Evolutionary conservation across 345 rosid species (phyloP).

Genomic region (Excoecaria cochinchinensis): DNA sequence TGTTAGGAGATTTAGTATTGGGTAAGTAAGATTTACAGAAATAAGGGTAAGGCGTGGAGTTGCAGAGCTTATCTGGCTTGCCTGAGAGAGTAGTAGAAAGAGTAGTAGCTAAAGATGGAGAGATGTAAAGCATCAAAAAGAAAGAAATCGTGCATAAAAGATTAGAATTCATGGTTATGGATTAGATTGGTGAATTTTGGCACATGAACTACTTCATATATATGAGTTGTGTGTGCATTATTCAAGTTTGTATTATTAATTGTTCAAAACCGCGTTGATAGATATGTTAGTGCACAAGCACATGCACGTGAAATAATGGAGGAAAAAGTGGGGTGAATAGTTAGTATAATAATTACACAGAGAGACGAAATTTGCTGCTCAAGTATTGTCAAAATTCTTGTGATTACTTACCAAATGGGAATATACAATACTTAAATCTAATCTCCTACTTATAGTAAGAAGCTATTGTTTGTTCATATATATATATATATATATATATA

Average conservation of each 20-base stretch:
- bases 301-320: background rate
- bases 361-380: too few species aligned
- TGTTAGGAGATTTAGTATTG: background rate
- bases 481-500: too few species aligned
- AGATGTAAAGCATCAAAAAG: slow-evolving; percentile 9
- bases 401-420: too few species aligned
- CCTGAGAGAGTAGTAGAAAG: background rate
- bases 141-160: slow-evolving; percentile 9
- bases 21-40: slow-evolving; percentile 29
- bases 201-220: background rate
- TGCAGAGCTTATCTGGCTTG: slow-evolving; percentile 23
- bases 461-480: too few species aligned
- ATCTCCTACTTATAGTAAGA: too few species aligned
- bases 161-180: background rate
- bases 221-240: background rate
- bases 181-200: too few species aligned
- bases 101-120: slow-evolving; percentile 22
- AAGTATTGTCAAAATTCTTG: too few species aligned
- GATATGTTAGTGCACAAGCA: background rate
- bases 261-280: slow-evolving; percentile 1
- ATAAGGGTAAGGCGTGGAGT: slow-evolving; percentile 24
- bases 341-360: background rate
- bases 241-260: background rate
- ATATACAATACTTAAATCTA: too few species aligned
- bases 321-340: background rate